Conservation (phyloP, 306 rosid species). For the Lathyrus tuberosus region DNA sequence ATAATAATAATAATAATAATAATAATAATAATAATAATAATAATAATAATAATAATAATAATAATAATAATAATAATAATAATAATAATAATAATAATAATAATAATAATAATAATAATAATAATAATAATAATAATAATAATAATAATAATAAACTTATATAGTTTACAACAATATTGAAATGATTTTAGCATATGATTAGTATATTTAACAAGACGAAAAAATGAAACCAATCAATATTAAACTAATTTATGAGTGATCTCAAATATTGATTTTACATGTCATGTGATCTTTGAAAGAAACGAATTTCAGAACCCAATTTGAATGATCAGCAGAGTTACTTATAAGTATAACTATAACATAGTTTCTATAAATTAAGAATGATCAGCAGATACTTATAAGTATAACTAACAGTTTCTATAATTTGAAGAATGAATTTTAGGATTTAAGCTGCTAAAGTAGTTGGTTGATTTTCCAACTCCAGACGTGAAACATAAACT, state of each 20-base stretch:
- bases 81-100: too few relatives aligned
- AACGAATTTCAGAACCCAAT: neutral
- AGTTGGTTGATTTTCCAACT: conserved; percentile 5
- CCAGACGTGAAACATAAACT: neutral
- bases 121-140: too few relatives aligned
- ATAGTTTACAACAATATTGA: too few relatives aligned
- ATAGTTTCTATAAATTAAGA: neutral
- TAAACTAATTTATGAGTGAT: neutral
- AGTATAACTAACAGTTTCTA: neutral
- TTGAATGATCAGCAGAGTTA: neutral
- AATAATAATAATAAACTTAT: too few relatives aligned
- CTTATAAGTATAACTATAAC: neutral
- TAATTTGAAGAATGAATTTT: conserved; percentile 6
- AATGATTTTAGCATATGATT: conserved; percentile 1
- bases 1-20: too few relatives aligned
- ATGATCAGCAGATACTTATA: neutral
- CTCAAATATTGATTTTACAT: neutral
- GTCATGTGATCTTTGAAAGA: conserved; percentile 1
- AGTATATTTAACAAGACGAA: neutral
- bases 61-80: too few relatives aligned
- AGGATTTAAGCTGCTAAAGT: conserved; percentile 2
- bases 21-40: too few relatives aligned
- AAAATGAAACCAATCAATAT: neutral
- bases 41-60: too few relatives aligned
- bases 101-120: too few relatives aligned